Conservation (phyloP, 1,284 basidiomycete genomes). For the Exobasidium rhododendri region DNA sequence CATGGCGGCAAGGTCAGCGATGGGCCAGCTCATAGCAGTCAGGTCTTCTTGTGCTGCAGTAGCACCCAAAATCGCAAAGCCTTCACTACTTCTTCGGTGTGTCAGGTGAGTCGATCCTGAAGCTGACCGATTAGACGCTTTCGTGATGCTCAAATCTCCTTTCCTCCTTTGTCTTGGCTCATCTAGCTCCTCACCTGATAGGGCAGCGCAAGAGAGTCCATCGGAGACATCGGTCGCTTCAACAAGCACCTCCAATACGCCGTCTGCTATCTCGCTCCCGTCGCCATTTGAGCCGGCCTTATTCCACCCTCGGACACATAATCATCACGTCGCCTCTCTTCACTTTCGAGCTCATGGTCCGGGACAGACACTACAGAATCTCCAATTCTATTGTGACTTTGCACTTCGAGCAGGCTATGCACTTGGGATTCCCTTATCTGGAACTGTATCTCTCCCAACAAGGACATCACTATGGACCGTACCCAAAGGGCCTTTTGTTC, state of each 20-base stretch:
- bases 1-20: not conserved
- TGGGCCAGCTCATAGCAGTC: not conserved
- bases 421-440: slow-evolving; percentile 76
- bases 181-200: not conserved
- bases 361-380: slow-evolving; percentile 55
- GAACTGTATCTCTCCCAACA: slow-evolving; percentile 69
- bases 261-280: not conserved
- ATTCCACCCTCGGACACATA: slow-evolving; percentile 59
- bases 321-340: slow-evolving; percentile 75
- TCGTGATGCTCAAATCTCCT: too few relatives aligned
- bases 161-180: too few relatives aligned
- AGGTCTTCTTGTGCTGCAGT: not conserved
- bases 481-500: slow-evolving; percentile 76
- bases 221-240: not conserved
- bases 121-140: too few relatives aligned
- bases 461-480: slow-evolving; percentile 83
- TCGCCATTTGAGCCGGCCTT: slow-evolving; percentile 13
- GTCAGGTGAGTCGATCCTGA: too few relatives aligned
- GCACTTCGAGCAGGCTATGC: slow-evolving; percentile 76
- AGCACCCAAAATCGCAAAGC: too few relatives aligned
- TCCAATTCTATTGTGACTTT: slow-evolving; percentile 82
- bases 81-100: too few relatives aligned
- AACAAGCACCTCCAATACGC: not conserved
- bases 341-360: slow-evolving; percentile 77
- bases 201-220: not conserved